Evolutionary conservation across 305 asterid species (phyloP), one percentile per base, ranked within the genome.

Genomic region (Striga hermonthica): DNA sequence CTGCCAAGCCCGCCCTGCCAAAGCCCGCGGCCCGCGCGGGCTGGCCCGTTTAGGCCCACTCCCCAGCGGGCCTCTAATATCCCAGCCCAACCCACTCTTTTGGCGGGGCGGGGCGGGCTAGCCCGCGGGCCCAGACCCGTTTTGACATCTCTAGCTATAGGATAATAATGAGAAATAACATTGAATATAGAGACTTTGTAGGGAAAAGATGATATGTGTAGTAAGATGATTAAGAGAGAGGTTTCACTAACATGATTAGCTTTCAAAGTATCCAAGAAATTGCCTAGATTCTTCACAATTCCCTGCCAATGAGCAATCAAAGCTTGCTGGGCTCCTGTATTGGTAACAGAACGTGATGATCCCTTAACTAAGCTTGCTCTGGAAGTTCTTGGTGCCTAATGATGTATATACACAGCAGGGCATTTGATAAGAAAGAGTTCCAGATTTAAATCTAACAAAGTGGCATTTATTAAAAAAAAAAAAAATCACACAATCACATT

Each of bases 271-370:
- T 86, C 86, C 87, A 90, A 83, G 80, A 85, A 88, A 75, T 74
- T 88, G 64, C 86, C 86, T 28, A 93, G 80, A 83, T 92, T 86
- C 76, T 86, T 93, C 58, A 86, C 99, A 52, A 93, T 93, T 75
- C 95, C 91, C 78, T 93, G 99, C 99, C 99, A 93, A 65, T 94
- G 99, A 71, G 93, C 97, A 76, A 90, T 86, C 82, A 90, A 79
- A 74, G 89, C 95, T 83, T 93, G 95, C 76, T 90, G 97, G 64
- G 96, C 97, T 65, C 81, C 93, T 53, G 96, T 86, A 75, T 90
- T 93, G 69, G 95, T 94, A 57, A 82, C 89, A 56, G 97, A 78
- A 52, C 99, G 97, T 47, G 90, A 81, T 83, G 88, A 77, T 83
- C 91, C 96, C 82, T 90, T 93, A 35, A 93, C 86, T 72, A 93